phyloP scores from a whole-genome alignment of 2,329 filamentous ascomycete species.

The Aureobasidium sp. region DNA sequence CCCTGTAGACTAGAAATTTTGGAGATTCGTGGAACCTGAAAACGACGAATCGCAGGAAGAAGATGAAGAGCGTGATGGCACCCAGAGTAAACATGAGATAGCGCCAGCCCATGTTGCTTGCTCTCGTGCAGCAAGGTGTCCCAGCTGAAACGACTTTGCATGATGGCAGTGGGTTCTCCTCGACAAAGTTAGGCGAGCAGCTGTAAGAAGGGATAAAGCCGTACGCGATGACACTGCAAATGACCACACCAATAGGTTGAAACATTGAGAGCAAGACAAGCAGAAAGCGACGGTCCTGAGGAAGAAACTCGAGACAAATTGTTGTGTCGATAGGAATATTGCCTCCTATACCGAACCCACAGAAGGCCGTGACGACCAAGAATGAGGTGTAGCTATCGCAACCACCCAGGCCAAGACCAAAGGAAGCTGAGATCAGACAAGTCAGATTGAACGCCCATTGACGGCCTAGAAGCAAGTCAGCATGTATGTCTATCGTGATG shows the following conservation, averaged over 20 bases:
- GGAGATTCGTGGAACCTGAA: conserved; percentile 53
- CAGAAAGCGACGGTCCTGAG: conserved; percentile 46
- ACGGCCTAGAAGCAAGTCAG: conserved; percentile 31
- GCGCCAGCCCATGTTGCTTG: conserved; percentile 39
- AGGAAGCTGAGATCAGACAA: conserved; percentile 47
- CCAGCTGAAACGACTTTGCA: conserved; percentile 33
- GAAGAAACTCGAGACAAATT: conserved; percentile 52
- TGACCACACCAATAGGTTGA: conserved; percentile 49
- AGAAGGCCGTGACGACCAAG: conserved; percentile 49
- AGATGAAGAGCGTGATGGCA: conserved; percentile 37
- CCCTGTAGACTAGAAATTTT: conserved; percentile 51
- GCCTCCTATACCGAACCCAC: conserved; percentile 43
- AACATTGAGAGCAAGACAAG: conserved; percentile 49
- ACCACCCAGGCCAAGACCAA: conserved; percentile 47
- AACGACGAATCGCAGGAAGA: conserved; percentile 47
- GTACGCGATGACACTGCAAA: conserved; percentile 47
- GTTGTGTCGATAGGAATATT: conserved; percentile 52
- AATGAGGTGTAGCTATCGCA: conserved; percentile 47
- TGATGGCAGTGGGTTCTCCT: conserved; percentile 37
- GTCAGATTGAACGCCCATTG: conserved; percentile 54
- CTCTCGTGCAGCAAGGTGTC: conserved; percentile 31
- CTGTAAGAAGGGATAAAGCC: conserved; percentile 47
- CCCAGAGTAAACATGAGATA: conserved; percentile 39
- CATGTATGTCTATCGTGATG: background rate
- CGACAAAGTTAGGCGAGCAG: conserved; percentile 45